Conservation (phyloP, 352 stramenopile genomes). For the Globisporangium nunn region DNA sequence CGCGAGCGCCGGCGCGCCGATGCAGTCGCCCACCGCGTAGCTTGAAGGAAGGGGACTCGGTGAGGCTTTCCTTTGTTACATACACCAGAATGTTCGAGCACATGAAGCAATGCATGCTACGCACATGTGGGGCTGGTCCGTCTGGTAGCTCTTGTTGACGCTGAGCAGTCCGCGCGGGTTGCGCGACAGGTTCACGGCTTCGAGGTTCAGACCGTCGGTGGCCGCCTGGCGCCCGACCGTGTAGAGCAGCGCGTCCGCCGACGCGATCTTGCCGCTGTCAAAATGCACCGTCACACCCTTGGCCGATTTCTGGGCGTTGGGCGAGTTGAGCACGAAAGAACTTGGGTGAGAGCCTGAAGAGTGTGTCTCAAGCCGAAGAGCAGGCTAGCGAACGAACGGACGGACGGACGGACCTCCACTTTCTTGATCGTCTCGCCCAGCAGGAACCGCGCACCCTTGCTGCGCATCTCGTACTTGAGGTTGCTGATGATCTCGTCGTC, state of each 20-base stretch:
- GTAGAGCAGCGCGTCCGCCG: conserved; percentile 74
- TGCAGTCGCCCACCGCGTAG: conserved; percentile 87
- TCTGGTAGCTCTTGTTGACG: conserved; percentile 88
- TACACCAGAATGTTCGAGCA: no score
- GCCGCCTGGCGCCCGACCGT: conserved; percentile 71
- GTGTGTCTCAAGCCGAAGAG: no score
- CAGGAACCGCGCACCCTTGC: conserved; percentile 82
- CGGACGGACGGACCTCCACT: conserved; percentile 34
- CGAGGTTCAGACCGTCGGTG: conserved; percentile 78
- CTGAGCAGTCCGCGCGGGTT: conserved; percentile 78
- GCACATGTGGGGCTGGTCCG: conserved; percentile 70
- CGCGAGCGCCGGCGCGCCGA: conserved; percentile 77
- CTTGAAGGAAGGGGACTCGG: conserved; percentile 12
- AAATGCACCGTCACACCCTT: conserved; percentile 67
- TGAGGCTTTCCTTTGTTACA: not conserved
- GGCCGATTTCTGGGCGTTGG: conserved; percentile 25
- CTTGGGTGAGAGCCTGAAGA: no score
- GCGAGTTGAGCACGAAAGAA: not conserved
- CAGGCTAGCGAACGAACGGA: no score
- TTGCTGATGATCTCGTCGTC: conserved; percentile 83
- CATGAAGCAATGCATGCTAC: not conserved
- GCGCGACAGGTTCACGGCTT: conserved; percentile 67
- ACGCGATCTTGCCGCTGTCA: conserved; percentile 63
- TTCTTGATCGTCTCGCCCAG: conserved; percentile 72
- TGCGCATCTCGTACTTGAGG: conserved; percentile 87